Base-by-base conservation (phyloP, 805 yeast genomes). In the Teunomyces atbi region DNA sequence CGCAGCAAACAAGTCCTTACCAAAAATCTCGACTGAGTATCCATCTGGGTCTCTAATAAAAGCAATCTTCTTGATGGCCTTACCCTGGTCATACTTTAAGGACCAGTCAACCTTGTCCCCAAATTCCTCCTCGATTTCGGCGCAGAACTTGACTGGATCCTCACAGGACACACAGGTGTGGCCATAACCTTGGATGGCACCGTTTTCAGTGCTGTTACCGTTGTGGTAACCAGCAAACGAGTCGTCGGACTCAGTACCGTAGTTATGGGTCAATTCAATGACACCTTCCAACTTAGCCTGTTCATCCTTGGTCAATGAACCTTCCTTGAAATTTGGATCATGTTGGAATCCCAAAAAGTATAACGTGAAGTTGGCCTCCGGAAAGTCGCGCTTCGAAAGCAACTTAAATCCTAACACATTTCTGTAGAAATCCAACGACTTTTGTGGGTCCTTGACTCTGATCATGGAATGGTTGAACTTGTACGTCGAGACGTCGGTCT, bases 211-310 rank as follows among this genome's bases (percentile, higher is more conserved):
- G 36, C 66, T 57, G 65, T 90, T 89, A 49, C 96, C 96, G 52
- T 80, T 82, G 67, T 90, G 96, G 66, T 92, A 94, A 20, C 77
- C 77, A 43, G 75, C 69, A 69, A 89, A 88, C 4, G 77, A 74
- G 13, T 77, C 75, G 51, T 92, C 96, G 16, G 69, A 59, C 63
- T 94, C 99, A 18, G 97, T 89, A 18, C 98, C 99, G 84, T 89
- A 92, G 71, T 94, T 94, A 71, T 89, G 92, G 40, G 98, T 92
- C 61, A 94, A 76, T 69, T 94, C 99, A 45, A 94, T 65, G 10
- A 94, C 68, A 16, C 92, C 84, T 62, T 88, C 89, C 49, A 82
- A 69, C 43, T 55, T 43, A 5, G 76, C 64, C 54, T 73, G 77
- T 2, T 57, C 55, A 2, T 45, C 52, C 28, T 46, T 57, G 3